Percentiles rank a stretch among this genome's conserved stretches.
Conservation (phyloP, 2,329 filamentous ascomycete genomes). For the Penicillium frequentans region DNA sequence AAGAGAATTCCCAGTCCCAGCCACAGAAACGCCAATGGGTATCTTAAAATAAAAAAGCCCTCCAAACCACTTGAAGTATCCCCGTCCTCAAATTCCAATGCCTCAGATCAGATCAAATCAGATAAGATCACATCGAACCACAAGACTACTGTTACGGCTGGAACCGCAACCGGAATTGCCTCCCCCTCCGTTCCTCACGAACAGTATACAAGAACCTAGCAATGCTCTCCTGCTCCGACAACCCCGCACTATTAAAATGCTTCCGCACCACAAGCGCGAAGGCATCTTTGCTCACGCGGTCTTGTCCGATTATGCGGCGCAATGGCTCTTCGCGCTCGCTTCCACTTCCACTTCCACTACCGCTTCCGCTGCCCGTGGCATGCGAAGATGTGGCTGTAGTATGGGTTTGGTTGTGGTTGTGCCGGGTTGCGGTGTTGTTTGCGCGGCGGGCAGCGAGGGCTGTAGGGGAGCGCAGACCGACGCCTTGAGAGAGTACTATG, state of each 20-base stretch:
- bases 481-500: conserved; percentile 46
- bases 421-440: conserved; percentile 4
- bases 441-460: conserved; percentile 42
- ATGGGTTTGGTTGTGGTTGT: conserved; percentile 12
- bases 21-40: conserved; percentile 12
- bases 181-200: conserved; percentile 44
- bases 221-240: conserved; percentile 49
- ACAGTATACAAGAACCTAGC: conserved; percentile 51
- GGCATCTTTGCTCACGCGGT: conserved; percentile 43
- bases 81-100: background rate
- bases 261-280: conserved; percentile 46
- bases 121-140: background rate
- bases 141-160: conserved; percentile 32
- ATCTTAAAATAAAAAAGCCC: conserved; percentile 11
- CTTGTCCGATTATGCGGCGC: conserved; percentile 35
- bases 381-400: conserved; percentile 9
- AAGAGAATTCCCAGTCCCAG: background rate
- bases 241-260: conserved; percentile 48
- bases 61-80: too few relatives aligned
- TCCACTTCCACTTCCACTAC: background rate
- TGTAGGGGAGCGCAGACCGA: conserved; percentile 47
- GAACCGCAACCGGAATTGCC: conserved; percentile 44
- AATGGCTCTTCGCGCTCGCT: conserved; percentile 12
- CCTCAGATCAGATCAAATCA: background rate
- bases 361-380: background rate